Conservation (phyloP, 2,329 filamentous ascomycete species). For the Ophiostoma ips region DNA sequence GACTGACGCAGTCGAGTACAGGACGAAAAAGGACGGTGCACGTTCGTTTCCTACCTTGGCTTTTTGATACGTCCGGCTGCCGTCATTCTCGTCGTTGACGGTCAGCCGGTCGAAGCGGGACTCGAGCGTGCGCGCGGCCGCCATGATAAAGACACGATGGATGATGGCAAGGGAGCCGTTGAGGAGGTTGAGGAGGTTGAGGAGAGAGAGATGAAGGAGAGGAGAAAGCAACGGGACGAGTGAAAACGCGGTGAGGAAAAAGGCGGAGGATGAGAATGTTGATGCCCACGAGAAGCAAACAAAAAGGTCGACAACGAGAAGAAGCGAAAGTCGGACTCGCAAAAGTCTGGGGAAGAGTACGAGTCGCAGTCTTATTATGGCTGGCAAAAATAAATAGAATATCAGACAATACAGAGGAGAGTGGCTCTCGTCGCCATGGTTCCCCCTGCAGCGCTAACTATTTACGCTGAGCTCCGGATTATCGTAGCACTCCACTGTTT, state of each 20-base stretch:
- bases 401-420: background rate
- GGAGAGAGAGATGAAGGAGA: background rate
- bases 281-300: background rate
- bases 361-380: background rate
- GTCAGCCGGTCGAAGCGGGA: conserved; percentile 80
- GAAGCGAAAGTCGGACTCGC: background rate
- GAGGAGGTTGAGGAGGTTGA: background rate
- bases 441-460: background rate
- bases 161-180: background rate
- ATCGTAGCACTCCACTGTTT: no score
- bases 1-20: background rate
- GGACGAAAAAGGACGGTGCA: background rate
- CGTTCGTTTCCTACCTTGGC: conserved; percentile 73
- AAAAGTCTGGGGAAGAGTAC: background rate
- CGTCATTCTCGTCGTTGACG: conserved; percentile 75
- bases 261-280: background rate
- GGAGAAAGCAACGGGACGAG: background rate
- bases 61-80: conserved; percentile 49
- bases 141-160: conserved; percentile 35
- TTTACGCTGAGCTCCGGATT: no score
- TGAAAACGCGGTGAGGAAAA: background rate
- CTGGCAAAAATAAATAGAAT: background rate
- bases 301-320: background rate
- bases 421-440: background rate
- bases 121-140: conserved; percentile 60